These are phyloP conservation scores for Moricandia arvensis DNA, from an alignment of 345 rosid genomes.

Conservation along the genomic window DNA sequence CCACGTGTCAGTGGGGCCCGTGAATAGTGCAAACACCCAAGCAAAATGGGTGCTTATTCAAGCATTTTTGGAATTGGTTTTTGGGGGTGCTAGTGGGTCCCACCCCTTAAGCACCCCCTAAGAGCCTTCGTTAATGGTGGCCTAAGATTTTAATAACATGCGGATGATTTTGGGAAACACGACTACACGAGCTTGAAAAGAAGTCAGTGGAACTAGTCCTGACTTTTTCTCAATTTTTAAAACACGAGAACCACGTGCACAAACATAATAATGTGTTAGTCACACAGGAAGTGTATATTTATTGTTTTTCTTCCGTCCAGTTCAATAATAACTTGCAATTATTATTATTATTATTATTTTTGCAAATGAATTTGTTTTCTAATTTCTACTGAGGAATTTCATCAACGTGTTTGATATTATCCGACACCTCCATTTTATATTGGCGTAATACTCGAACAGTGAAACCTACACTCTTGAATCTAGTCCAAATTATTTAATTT, in stretches of 20 bases:
- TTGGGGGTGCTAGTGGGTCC: too few relatives aligned
- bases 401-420: slow-evolving; percentile 19
- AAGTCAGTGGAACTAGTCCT: slow-evolving; percentile 14
- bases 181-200: not conserved
- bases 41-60: too few relatives aligned
- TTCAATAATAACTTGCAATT: not conserved
- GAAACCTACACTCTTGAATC: not conserved
- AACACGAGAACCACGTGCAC: slow-evolving; percentile 29
- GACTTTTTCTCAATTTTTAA: not conserved
- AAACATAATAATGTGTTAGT: not conserved
- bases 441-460: not conserved
- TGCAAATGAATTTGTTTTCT: not conserved
- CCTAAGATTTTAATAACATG: not conserved
- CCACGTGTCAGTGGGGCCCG: too few relatives aligned
- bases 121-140: too few relatives aligned
- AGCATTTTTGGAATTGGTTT: too few relatives aligned
- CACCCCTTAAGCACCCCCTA: too few relatives aligned
- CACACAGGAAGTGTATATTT: slow-evolving; percentile 5
- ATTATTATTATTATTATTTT: not conserved
- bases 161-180: not conserved
- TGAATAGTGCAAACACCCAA: too few relatives aligned
- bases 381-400: slow-evolving; percentile 18
- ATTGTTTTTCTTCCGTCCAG: not conserved
- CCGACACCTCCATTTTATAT: slow-evolving; percentile 22
- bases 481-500: not conserved